Percentiles rank a stretch among this genome's conserved stretches.
Conservation (phyloP, 2,329 filamentous ascomycete species). For the Trichoderma pleuroti region DNA sequence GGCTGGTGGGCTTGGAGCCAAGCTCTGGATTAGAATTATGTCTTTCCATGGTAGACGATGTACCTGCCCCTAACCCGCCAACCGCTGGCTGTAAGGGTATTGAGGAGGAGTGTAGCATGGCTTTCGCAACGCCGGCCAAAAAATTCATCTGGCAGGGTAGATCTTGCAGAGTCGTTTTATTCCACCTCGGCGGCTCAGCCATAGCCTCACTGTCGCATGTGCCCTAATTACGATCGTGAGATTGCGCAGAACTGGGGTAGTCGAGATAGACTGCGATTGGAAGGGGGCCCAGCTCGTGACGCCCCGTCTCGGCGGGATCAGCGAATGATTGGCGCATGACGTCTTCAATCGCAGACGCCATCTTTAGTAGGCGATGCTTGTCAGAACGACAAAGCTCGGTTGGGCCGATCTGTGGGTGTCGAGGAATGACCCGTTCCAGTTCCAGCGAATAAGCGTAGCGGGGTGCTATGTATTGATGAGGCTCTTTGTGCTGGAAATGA, state of each 20-base stretch:
- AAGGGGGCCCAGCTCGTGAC: constrained; percentile 3
- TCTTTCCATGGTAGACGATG: neutral
- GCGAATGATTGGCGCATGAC: constrained; percentile 10
- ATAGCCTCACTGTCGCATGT: neutral
- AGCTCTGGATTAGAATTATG: neutral
- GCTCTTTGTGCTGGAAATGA: neutral
- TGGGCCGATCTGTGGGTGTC: neutral
- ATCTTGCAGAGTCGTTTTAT: neutral
- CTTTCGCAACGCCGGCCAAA: neutral
- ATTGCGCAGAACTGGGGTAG: constrained; percentile 5
- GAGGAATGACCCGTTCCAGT: neutral
- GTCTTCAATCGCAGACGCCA: constrained; percentile 11
- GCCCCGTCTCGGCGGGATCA: constrained; percentile 5
- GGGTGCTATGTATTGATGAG: neutral
- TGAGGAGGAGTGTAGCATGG: neutral
- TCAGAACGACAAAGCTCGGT: neutral
- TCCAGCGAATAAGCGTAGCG: neutral
- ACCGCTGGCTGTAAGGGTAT: neutral
- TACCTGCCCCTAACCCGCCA: neutral
- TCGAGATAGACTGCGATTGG: neutral
- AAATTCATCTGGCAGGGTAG: neutral
- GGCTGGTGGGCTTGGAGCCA: neutral
- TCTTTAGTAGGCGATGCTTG: neutral
- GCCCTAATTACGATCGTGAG: constrained; percentile 6
- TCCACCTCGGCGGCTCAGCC: neutral